phyloP scores from a whole-genome alignment of 495 filamentous ascomycete genomes.

The Glutinoglossum americanum region DNA sequence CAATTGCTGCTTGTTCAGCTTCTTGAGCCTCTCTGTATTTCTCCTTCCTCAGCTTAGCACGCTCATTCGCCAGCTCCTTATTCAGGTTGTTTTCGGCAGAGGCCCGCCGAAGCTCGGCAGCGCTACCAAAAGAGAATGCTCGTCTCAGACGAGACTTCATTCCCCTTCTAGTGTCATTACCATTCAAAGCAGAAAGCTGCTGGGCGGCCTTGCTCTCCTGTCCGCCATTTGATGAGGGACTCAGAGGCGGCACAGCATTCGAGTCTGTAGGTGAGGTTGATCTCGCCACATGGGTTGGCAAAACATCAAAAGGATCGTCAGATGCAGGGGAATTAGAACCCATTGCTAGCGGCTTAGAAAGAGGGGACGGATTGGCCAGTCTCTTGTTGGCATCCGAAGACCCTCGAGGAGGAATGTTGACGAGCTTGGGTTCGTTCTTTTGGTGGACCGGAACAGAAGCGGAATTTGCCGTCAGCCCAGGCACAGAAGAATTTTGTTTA shows the following conservation, averaged over 20 bases:
- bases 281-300: slow-evolving; percentile 9
- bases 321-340: slow-evolving; percentile 19
- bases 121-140: slow-evolving; percentile 94
- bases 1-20: slow-evolving; percentile 76
- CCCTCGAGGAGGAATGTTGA: slow-evolving; percentile 43
- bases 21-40: slow-evolving; percentile 49
- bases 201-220: slow-evolving; percentile 49
- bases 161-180: slow-evolving; percentile 48
- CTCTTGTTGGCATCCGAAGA: slow-evolving; percentile 55
- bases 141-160: slow-evolving; percentile 81
- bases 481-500: slow-evolving; percentile 9
- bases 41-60: slow-evolving; percentile 49
- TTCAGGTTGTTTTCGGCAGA: slow-evolving; percentile 40
- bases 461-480: slow-evolving; percentile 3
- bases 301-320: background rate
- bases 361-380: slow-evolving; percentile 55
- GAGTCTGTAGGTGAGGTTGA: background rate
- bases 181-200: slow-evolving; percentile 59
- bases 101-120: slow-evolving; percentile 67
- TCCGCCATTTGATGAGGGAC: slow-evolving; percentile 2
- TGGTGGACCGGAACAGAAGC: slow-evolving; percentile 9
- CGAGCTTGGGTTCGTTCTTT: slow-evolving; percentile 31
- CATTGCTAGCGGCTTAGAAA: slow-evolving; percentile 63
- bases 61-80: slow-evolving; percentile 30
- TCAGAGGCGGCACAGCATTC: slow-evolving; percentile 4